Evolutionary conservation across 169 alveolate genomes (phyloP).

Genomic region (Plasmodium berghei): DNA sequence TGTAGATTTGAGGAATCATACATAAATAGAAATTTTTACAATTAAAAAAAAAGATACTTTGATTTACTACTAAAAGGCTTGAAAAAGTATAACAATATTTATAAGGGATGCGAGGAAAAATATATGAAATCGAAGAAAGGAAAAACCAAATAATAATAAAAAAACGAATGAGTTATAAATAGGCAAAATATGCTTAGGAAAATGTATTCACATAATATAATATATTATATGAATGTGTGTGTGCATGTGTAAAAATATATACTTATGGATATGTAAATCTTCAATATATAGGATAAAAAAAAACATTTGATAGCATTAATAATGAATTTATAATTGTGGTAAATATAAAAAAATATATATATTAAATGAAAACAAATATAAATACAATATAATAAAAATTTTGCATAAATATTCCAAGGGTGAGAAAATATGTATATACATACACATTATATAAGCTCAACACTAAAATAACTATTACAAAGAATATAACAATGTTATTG

Average conservation of each 20-base stretch:
- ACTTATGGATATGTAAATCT: background rate
- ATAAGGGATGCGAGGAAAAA: background rate
- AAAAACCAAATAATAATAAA: conserved; percentile 10
- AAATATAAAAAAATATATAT: conserved; percentile 9
- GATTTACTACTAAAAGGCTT: conserved; percentile 15
- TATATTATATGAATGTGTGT: background rate
- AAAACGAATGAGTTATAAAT: background rate
- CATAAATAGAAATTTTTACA: background rate
- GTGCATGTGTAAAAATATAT: conserved; percentile 1
- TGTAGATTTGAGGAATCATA: too few species aligned
- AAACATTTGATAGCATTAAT: conserved; percentile 3
- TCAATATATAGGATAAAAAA: background rate
- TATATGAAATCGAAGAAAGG: background rate
- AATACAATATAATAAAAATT: conserved; percentile 3
- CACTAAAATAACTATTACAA: background rate
- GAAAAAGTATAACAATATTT: conserved; percentile 9
- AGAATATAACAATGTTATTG: background rate
- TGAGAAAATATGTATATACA: background rate
- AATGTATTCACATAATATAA: background rate
- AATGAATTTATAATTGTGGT: conserved; percentile 1
- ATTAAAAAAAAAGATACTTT: conserved; percentile 1
- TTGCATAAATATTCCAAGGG: background rate
- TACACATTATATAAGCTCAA: background rate
- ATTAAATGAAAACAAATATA: background rate
- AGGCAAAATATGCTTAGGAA: background rate